Conservation (phyloP, 495 filamentous ascomycete genomes). For the Hypoxylon crocopeplum region DNA sequence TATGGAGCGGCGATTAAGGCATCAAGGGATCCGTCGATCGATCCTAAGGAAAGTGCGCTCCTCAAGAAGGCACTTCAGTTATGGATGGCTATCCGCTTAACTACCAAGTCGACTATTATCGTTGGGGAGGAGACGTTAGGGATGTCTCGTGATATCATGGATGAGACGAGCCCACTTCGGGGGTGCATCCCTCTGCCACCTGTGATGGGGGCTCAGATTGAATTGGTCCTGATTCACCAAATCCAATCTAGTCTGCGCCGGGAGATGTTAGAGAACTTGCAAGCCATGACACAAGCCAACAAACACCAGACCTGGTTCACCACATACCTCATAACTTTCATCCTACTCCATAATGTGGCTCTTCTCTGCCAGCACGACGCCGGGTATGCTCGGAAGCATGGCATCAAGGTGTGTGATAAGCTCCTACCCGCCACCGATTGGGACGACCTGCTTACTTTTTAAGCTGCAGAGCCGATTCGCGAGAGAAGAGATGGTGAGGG, state of each 20-base stretch:
- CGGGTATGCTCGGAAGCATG: conserved; percentile 61
- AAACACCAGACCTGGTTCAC: conserved; percentile 63
- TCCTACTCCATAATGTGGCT: conserved; percentile 64
- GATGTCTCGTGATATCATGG: conserved; percentile 57
- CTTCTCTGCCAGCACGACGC: conserved; percentile 63
- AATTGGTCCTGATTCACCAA: conserved; percentile 62
- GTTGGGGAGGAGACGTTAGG: conserved; percentile 61
- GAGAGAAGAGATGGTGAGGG: conserved; percentile 56
- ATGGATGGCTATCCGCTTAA: conserved; percentile 64
- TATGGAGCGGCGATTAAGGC: conserved; percentile 50
- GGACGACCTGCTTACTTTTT: conserved; percentile 30
- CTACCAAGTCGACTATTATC: conserved; percentile 63
- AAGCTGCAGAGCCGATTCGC: conserved; percentile 54
- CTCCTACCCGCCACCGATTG: background rate
- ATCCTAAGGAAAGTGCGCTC: conserved; percentile 48
- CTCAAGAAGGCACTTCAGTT: conserved; percentile 58
- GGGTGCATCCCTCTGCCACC: conserved; percentile 63
- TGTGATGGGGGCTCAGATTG: conserved; percentile 66
- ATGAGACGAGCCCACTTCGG: conserved; percentile 54
- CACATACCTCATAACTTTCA: conserved; percentile 64
- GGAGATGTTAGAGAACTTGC: conserved; percentile 61
- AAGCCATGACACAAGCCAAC: conserved; percentile 62
- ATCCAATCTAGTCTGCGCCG: conserved; percentile 61
- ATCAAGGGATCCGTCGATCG: conserved; percentile 34
- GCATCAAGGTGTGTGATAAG: conserved; percentile 51